phyloP scores from a whole-genome alignment of 2,329 filamentous ascomycete species.

The Trichoderma atroviride region DNA sequence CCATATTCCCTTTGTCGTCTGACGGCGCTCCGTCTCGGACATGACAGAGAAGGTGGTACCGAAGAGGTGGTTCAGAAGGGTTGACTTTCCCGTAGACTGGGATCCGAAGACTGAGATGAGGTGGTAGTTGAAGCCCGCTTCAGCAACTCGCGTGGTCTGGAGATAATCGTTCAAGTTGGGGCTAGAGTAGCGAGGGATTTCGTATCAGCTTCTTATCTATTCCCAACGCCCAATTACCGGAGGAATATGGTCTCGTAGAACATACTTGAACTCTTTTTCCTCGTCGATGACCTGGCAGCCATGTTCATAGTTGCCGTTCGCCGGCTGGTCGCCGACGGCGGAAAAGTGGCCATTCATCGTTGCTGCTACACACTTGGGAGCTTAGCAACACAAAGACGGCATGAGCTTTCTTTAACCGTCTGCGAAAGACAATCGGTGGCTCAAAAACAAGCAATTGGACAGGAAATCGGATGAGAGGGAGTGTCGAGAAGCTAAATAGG shows the following conservation, averaged over 20 bases:
- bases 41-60: slow-evolving; percentile 97
- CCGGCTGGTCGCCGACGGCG: slow-evolving; percentile 66
- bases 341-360: slow-evolving; percentile 82
- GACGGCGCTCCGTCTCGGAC: slow-evolving; percentile 89
- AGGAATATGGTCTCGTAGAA: slow-evolving; percentile 14
- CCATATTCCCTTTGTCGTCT: slow-evolving; percentile 99
- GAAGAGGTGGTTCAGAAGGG: slow-evolving; percentile 92
- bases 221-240: not conserved
- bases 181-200: slow-evolving; percentile 49
- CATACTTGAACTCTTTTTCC: slow-evolving; percentile 95
- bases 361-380: slow-evolving; percentile 31
- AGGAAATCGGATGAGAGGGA: not conserved
- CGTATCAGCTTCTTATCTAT: slow-evolving; percentile 9
- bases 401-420: slow-evolving; percentile 14
- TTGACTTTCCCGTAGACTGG: slow-evolving; percentile 98
- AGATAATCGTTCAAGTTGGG: slow-evolving; percentile 81
- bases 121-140: slow-evolving; percentile 97
- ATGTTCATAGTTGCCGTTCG: slow-evolving; percentile 75
- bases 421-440: not conserved
- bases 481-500: slow-evolving; percentile 15
- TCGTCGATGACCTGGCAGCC: slow-evolving; percentile 93
- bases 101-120: slow-evolving; percentile 98
- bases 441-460: slow-evolving; percentile 3
- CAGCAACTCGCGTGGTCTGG: slow-evolving; percentile 74
- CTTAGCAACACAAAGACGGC: slow-evolving; percentile 18